phyloP scores from a whole-genome alignment of 768 basidiomycete species.

The Termitomyces sp. region DNA sequence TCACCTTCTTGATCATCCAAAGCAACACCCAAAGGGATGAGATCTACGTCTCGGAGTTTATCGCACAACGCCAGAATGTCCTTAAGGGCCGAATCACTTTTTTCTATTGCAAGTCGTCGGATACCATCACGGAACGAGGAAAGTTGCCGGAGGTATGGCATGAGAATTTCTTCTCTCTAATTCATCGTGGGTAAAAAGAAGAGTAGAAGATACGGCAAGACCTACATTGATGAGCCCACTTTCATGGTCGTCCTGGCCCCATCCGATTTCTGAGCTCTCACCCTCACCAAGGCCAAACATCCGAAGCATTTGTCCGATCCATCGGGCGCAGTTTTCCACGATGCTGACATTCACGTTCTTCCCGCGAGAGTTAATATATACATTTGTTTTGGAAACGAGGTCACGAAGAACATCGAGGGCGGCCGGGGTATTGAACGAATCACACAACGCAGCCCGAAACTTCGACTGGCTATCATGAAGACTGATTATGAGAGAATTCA shows the following conservation, averaged over 20 bases:
- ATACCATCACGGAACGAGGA: constrained; percentile 92
- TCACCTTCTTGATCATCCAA: constrained; percentile 94
- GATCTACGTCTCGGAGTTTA: constrained; percentile 81
- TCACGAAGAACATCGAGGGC: constrained; percentile 75
- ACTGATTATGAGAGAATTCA: constrained; percentile 32
- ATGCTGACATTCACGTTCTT: constrained; percentile 56
- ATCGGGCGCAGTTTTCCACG: constrained; percentile 58
- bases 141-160: constrained; percentile 83
- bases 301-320: constrained; percentile 69
- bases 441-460: constrained; percentile 86
- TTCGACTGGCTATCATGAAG: constrained; percentile 66
- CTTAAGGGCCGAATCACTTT: constrained; percentile 57
- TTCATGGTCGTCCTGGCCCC: constrained; percentile 64
- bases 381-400: constrained; percentile 78
- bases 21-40: constrained; percentile 92
- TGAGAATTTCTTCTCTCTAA: constrained; percentile 78
- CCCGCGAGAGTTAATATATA: constrained; percentile 73
- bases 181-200: constrained; percentile 8
- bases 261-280: constrained; percentile 66
- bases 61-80: constrained; percentile 88
- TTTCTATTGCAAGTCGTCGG: constrained; percentile 73
- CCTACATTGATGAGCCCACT: constrained; percentile 47
- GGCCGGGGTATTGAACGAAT: constrained; percentile 93
- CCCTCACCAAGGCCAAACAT: constrained; percentile 80
- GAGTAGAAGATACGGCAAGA: constrained; percentile 11